These are phyloP conservation scores for Eucalyptus pauciflora DNA, from an alignment of 345 rosid genomes.

Conservation along the genomic window DNA sequence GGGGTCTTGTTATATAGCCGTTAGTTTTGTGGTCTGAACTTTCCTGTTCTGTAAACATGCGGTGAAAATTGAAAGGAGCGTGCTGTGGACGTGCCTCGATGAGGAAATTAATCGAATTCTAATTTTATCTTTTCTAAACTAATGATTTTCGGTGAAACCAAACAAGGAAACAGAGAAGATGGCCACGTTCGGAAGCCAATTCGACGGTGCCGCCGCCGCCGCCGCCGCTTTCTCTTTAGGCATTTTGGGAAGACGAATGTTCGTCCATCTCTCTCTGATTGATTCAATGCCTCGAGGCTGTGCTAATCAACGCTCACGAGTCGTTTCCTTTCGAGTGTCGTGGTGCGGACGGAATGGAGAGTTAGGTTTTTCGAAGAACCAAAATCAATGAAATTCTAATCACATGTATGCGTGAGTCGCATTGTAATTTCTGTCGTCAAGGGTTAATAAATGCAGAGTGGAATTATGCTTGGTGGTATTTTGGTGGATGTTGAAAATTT, in stretches of 20 bases:
- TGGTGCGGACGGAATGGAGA: not conserved
- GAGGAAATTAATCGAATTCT: not conserved
- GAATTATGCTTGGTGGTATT: not conserved
- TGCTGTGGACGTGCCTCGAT: not conserved
- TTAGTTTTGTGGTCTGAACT: not conserved
- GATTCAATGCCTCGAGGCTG: not conserved
- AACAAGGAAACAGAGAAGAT: not conserved
- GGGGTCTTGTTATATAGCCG: not conserved
- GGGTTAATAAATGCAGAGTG: not conserved
- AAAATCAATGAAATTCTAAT: not conserved
- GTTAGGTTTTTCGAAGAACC: not conserved
- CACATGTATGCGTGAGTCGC: not conserved
- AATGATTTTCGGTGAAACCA: not conserved
- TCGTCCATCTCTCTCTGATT: not conserved
- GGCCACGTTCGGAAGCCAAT: conserved; percentile 12
- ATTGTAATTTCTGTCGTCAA: not conserved
- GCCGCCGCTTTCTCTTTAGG: conserved; percentile 6
- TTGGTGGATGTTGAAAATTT: not conserved
- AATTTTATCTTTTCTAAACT: not conserved
- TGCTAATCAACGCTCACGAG: not conserved
- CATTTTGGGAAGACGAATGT: not conserved
- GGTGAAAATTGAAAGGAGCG: not conserved
- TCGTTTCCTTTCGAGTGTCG: not conserved
- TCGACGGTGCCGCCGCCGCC: conserved; percentile 39
- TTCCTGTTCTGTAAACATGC: not conserved